phyloP scores from a whole-genome alignment of 2,329 filamentous ascomycete genomes.

The Neopestalotiopsis rosae region DNA sequence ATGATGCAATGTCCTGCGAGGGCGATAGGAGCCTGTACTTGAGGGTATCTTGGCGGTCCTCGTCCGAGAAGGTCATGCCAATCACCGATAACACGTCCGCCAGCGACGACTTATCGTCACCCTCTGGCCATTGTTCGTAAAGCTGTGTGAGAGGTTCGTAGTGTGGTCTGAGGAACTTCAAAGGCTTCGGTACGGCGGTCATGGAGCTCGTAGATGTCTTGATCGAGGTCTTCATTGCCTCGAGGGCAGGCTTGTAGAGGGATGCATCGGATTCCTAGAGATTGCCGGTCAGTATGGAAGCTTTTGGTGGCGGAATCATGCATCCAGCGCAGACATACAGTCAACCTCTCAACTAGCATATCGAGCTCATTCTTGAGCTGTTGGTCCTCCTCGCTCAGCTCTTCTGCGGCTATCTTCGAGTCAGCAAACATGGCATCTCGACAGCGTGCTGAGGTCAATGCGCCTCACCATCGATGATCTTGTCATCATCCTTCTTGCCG shows the following conservation, averaged over 20 bases:
- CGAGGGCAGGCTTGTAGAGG: slow-evolving; percentile 90
- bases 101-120: slow-evolving; percentile 85
- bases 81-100: slow-evolving; percentile 97
- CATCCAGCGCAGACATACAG: slow-evolving; percentile 56
- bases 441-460: slow-evolving; percentile 20
- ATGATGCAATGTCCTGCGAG: slow-evolving; percentile 90
- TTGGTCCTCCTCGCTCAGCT: slow-evolving; percentile 97
- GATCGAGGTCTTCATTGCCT: slow-evolving; percentile 97
- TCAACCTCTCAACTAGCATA: slow-evolving; percentile 95
- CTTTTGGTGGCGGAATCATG: background rate
- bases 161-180: slow-evolving; percentile 97
- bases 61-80: slow-evolving; percentile 98
- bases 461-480: slow-evolving; percentile 49
- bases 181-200: slow-evolving; percentile 97
- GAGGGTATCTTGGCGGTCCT: slow-evolving; percentile 92
- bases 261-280: slow-evolving; percentile 80
- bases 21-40: slow-evolving; percentile 93
- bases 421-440: slow-evolving; percentile 38
- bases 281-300: slow-evolving; percentile 28
- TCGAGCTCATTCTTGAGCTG: slow-evolving; percentile 98
- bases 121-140: slow-evolving; percentile 87
- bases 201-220: slow-evolving; percentile 99
- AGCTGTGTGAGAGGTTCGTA: slow-evolving; percentile 87
- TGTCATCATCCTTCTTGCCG: slow-evolving; percentile 79
- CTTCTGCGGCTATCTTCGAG: slow-evolving; percentile 64